These are phyloP conservation scores for Platanus orientalis DNA, from an alignment of 164 flowering plant species.

Conservation along the genomic window DNA sequence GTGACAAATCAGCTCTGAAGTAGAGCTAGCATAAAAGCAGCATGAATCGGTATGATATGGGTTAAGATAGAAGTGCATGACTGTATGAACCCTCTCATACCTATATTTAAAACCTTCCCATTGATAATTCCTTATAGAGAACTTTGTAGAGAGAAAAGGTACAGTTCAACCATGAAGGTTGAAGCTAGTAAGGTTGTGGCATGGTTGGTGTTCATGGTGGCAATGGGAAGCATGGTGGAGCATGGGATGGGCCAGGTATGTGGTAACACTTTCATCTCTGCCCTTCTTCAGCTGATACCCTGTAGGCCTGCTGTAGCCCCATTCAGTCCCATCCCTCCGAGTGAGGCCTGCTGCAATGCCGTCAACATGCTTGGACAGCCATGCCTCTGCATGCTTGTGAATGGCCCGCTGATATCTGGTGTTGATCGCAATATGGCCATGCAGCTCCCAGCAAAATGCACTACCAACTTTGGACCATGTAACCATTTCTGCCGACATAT, in stretches of 20 bases:
- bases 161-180: conserved; percentile 25
- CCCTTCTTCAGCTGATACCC: conserved; percentile 81
- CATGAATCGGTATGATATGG: conserved; percentile 18
- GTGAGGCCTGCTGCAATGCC: conserved; percentile 69
- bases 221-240: conserved; percentile 25
- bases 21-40: conserved; percentile 11
- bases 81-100: conserved; percentile 3
- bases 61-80: conserved; percentile 28
- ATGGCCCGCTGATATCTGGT: conserved; percentile 85
- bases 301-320: conserved; percentile 79
- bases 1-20: conserved; percentile 1
- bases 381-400: conserved; percentile 70
- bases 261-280: conserved; percentile 65
- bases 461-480: conserved; percentile 69
- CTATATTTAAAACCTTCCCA: background rate
- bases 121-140: background rate
- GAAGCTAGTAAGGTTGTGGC: conserved; percentile 10
- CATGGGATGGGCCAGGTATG: conserved; percentile 39
- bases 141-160: background rate
- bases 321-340: conserved; percentile 67
- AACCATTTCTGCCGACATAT: background rate
- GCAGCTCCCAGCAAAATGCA: conserved; percentile 76
- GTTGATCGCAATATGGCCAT: conserved; percentile 76
- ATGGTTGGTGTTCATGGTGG: conserved; percentile 23
- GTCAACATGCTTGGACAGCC: conserved; percentile 69